Percentiles rank a stretch among this genome's conserved stretches.
phyloP scores from a whole-genome alignment of 441 rosid species.

The Metrosideros polymorpha region DNA sequence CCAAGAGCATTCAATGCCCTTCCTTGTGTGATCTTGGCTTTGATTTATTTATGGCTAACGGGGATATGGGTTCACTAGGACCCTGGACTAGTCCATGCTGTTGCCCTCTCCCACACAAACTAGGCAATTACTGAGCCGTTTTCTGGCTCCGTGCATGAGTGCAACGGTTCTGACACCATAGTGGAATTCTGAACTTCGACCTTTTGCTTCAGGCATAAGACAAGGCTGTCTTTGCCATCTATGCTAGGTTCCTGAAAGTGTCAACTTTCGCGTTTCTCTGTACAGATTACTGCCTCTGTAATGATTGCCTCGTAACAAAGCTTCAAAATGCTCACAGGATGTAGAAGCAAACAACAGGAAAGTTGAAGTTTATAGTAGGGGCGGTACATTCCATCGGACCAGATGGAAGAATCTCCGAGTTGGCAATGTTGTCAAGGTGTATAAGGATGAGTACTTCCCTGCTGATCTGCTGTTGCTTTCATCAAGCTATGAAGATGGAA shows the following conservation, averaged over 20 bases:
- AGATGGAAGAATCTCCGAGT: conserved; percentile 3
- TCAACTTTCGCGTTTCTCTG: rapidly evolving
- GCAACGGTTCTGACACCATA: background rate
- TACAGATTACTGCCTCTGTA: background rate
- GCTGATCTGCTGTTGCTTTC: conserved; percentile 10
- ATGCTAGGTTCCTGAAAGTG: background rate
- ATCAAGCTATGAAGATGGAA: conserved; percentile 6
- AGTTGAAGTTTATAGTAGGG: background rate
- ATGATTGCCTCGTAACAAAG: background rate
- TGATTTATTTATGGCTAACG: rapidly evolving
- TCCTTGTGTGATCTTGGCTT: background rate
- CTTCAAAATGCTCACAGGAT: background rate
- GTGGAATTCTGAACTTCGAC: background rate
- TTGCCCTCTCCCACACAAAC: rapidly evolving
- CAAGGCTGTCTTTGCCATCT: rapidly evolving
- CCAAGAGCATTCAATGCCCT: background rate
- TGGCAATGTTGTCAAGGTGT: background rate
- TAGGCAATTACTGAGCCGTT: background rate
- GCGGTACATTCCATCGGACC: background rate
- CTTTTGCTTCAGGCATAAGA: background rate
- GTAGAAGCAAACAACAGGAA: conserved; percentile 3
- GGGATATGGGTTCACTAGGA: background rate
- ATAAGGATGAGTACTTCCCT: conserved; percentile 2
- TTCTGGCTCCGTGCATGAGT: background rate
- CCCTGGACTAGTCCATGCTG: rapidly evolving